Conservation (phyloP, 331 rosid genomes). For the Ulmus americana region DNA sequence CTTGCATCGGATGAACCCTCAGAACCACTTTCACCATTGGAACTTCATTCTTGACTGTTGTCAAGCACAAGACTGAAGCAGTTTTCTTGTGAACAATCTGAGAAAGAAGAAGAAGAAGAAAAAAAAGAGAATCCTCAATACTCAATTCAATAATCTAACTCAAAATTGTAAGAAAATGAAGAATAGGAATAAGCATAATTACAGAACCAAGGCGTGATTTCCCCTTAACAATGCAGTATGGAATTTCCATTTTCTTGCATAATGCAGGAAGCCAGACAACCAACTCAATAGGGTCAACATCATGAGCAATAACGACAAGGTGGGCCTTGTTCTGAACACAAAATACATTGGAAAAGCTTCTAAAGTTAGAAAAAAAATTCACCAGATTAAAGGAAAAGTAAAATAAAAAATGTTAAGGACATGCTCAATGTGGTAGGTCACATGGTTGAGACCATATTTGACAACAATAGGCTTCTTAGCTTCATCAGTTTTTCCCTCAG, state of each 20-base stretch:
- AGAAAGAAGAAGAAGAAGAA: no score
- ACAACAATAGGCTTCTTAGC: constrained; percentile 37
- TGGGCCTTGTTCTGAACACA: constrained; percentile 42
- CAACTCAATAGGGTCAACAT: constrained; percentile 48
- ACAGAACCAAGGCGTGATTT: constrained; percentile 44
- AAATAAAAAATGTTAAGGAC: neutral
- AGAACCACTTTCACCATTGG: constrained; percentile 60
- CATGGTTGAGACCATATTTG: constrained; percentile 40
- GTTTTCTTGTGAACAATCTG: constrained; percentile 47
- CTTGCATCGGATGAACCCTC: constrained; percentile 76
- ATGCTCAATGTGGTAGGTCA: constrained; percentile 43
- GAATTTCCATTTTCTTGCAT: constrained; percentile 53
- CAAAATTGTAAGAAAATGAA: neutral
- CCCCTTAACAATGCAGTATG: constrained; percentile 49
- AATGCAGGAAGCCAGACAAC: constrained; percentile 50
- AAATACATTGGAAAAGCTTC: neutral
- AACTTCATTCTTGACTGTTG: constrained; percentile 48
- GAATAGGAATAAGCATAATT: neutral
- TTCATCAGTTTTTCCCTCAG: constrained; percentile 29
- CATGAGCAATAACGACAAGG: constrained; percentile 45
- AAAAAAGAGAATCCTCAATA: no score
- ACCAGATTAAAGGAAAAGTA: neutral
- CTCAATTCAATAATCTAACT: neutral
- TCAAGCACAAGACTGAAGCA: constrained; percentile 45
- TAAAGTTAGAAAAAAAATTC: neutral